Percentiles rank a stretch among this genome's conserved stretches.
Evolutionary conservation across 345 rosid species (phyloP).

Genomic region (Eucalyptus melliodora): DNA sequence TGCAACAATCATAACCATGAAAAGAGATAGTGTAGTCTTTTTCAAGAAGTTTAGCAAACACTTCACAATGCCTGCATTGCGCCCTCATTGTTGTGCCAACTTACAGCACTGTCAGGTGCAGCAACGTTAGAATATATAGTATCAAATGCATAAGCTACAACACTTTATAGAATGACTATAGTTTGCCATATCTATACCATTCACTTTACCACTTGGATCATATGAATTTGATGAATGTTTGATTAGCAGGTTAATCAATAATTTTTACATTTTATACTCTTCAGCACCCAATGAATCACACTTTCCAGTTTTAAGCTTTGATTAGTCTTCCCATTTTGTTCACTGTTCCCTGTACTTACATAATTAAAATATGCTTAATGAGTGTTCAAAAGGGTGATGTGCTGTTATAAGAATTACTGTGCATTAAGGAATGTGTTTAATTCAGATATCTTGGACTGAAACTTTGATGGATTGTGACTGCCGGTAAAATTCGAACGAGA

Average conservation of each 20-base stretch:
- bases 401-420: neutral
- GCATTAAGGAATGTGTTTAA: neutral
- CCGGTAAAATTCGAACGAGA: neutral
- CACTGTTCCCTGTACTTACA: neutral
- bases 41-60: neutral
- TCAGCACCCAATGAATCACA: neutral
- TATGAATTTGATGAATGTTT: neutral
- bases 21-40: neutral
- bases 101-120: neutral
- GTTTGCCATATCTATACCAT: neutral
- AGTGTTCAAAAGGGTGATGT: neutral
- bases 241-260: neutral
- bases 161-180: neutral
- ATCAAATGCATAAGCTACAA: neutral
- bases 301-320: neutral
- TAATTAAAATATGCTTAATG: neutral
- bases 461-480: neutral
- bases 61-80: neutral
- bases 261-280: neutral
- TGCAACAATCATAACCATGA: neutral
- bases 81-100: neutral
- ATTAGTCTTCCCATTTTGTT: neutral
- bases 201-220: neutral
- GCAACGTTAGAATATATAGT: neutral
- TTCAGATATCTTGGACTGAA: neutral